A percentile compares a stretch with the other conserved stretches of the same genome.
Evolutionary conservation across 192 early-diverging fungal genomes (phyloP).

Genomic region (Coemansia aciculifera): DNA sequence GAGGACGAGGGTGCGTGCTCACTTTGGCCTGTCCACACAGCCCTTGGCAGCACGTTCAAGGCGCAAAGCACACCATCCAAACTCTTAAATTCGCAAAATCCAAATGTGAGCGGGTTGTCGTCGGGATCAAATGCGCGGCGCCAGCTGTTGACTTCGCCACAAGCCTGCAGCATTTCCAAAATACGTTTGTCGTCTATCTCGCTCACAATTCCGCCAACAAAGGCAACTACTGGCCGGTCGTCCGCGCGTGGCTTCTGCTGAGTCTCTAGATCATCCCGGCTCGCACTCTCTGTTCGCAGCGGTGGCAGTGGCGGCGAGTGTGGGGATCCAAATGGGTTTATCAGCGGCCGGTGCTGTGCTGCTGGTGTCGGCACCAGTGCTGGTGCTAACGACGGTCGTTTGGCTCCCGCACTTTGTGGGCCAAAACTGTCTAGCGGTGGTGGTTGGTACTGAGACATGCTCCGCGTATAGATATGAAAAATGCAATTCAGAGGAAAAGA

Average conservation of each 20-base stretch:
- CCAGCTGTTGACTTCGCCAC: conserved; percentile 36
- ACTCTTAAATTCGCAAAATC: conserved; percentile 45
- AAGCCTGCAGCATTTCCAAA: conserved; percentile 27
- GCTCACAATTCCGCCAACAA: conserved; percentile 26
- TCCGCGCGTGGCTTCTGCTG: neutral
- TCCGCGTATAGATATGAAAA: neutral
- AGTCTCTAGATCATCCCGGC: neutral
- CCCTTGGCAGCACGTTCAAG: conserved; percentile 20
- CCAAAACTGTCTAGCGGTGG: conserved; percentile 30
- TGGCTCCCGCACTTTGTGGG: neutral
- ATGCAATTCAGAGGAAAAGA: neutral
- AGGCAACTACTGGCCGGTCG: conserved; percentile 15
- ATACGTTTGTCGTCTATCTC: conserved; percentile 31
- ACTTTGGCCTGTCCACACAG: neutral
- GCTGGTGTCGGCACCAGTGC: neutral
- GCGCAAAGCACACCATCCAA: conserved; percentile 21
- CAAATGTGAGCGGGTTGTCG: conserved; percentile 39
- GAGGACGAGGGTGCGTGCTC: conserved; percentile 7
- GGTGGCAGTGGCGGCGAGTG: neutral
- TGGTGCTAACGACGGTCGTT: neutral
- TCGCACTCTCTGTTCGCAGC: neutral
- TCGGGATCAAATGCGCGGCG: conserved; percentile 23
- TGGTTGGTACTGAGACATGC: conserved; percentile 42
- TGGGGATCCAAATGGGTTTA: conserved; percentile 37
- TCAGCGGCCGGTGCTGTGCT: conserved; percentile 11